Evolutionary conservation across 495 filamentous ascomycete genomes (phyloP), one percentile per base, ranked within the genome.

Genomic region (Penicillium roqueforti): DNA sequence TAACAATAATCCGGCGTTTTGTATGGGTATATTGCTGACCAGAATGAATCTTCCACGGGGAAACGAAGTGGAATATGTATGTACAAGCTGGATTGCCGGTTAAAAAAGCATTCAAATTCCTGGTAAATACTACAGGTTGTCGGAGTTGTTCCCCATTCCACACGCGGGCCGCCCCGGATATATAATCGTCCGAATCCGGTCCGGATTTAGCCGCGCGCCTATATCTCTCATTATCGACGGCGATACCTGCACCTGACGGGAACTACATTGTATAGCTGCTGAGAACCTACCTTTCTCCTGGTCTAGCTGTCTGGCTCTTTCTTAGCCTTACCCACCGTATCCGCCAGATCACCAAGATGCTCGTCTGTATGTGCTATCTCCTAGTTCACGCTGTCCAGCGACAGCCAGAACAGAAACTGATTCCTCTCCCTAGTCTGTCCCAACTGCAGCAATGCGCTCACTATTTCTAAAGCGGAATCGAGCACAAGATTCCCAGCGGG

Each of bases 361-460:
- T 72, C 31, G 63, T 72, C 28, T 77, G 75, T 77, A 47, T 49
- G 74, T 70, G 47, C 45, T 44, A 47, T 42, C 39, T 36, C 45
- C 23, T 36, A 16, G 18, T 42, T 7, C 14, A 46, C 22, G n/a
- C 19, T 44, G 10, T 18, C 4, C 18, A 16, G 7, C n/a, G 29
- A 40, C 49, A 19, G 23, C 18, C 36, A 42, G 40, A 42, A 49
- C 42, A 29, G 26, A 39, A 44, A 56, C 65, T 70, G 55, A 69
- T 58, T 51, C 1, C 28, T 41, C 50, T 41, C 3, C 44, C 14
- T 47, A 96, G 91, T 97, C 81, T 98, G 93, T 67, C 93, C 93
- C 34, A 80, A 84, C 63, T 98, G 93, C 80, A 82, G 82, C 67
- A 98, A 97, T 80, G 83, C 87, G 65, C 86, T 98, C 58, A 92